A percentile compares a stretch with the other conserved stretches of the same genome.
Evolutionary conservation across 306 rosid species (phyloP).

Genomic region (Vicia faba): DNA sequence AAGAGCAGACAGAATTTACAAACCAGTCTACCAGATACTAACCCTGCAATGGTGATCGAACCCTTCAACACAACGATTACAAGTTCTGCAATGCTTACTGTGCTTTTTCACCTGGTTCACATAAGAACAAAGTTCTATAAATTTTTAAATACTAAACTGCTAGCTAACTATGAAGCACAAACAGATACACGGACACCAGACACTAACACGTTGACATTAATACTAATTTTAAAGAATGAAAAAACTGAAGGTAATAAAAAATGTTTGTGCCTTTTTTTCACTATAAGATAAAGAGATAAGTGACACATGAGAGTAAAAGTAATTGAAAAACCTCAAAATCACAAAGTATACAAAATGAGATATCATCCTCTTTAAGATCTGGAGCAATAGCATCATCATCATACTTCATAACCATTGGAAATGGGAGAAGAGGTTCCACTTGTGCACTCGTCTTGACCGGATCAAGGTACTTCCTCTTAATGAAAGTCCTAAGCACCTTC

Average conservation of each 20-base stretch:
- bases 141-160: background rate
- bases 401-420: slow-evolving; percentile 72
- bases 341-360: slow-evolving; percentile 82
- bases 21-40: slow-evolving; percentile 20
- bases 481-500: slow-evolving; percentile 74
- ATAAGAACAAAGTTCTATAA: background rate
- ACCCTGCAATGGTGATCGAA: slow-evolving; percentile 99
- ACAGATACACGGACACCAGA: too few relatives aligned
- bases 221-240: too few relatives aligned
- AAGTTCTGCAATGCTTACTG: slow-evolving; percentile 93
- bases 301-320: slow-evolving; percentile 3
- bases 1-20: background rate
- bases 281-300: background rate
- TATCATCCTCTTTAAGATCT: slow-evolving; percentile 60
- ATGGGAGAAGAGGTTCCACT: slow-evolving; percentile 79
- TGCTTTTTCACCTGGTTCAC: slow-evolving; percentile 68
- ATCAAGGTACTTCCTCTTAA: slow-evolving; percentile 81
- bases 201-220: too few relatives aligned
- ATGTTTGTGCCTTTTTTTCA: too few relatives aligned
- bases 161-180: background rate
- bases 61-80: slow-evolving; percentile 95
- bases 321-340: slow-evolving; percentile 62
- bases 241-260: too few relatives aligned
- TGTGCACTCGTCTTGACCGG: slow-evolving; percentile 57
- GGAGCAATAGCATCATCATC: slow-evolving; percentile 83